phyloP scores from a whole-genome alignment of 2,329 filamentous ascomycete species.

The Penicillium sumatraense region DNA sequence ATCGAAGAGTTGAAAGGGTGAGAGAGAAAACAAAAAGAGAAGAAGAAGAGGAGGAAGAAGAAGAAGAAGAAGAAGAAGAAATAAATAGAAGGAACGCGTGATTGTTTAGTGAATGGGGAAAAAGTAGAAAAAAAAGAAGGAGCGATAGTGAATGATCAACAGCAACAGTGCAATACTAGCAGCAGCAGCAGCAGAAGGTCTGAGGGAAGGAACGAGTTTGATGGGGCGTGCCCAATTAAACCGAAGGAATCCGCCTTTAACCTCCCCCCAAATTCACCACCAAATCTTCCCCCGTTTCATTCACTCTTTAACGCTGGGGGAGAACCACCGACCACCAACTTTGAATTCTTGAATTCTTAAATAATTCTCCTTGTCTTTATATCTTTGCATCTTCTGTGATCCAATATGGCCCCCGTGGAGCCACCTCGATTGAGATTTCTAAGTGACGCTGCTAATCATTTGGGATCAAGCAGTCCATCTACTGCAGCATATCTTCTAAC shows the following conservation, averaged over 20 bases:
- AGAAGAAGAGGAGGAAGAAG: background rate
- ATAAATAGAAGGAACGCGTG: background rate
- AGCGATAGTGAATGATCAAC: background rate
- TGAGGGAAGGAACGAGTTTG: background rate
- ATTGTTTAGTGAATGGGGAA: background rate
- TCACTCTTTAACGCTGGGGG: too few species aligned
- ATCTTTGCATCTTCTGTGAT: too few species aligned
- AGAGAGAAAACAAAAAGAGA: background rate
- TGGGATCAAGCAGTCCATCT: constrained; percentile 40
- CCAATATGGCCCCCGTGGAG: constrained; percentile 29
- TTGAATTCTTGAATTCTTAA: too few species aligned
- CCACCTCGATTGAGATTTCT: constrained; percentile 41
- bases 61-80: background rate
- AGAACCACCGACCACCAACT: too few species aligned
- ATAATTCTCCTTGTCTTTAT: too few species aligned
- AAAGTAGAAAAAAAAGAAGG: background rate
- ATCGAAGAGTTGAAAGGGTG: background rate
- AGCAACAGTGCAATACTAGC: too few species aligned
- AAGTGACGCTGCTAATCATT: constrained; percentile 38
- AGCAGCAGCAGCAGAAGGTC: background rate
- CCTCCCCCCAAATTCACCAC: too few species aligned
- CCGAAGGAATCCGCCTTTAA: background rate
- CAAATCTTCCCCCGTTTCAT: background rate
- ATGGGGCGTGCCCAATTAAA: background rate
- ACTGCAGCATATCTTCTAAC: constrained; percentile 47